phyloP scores from a whole-genome alignment of 208 protist genomes.

The Acanthamoeba culbertsoni region DNA sequence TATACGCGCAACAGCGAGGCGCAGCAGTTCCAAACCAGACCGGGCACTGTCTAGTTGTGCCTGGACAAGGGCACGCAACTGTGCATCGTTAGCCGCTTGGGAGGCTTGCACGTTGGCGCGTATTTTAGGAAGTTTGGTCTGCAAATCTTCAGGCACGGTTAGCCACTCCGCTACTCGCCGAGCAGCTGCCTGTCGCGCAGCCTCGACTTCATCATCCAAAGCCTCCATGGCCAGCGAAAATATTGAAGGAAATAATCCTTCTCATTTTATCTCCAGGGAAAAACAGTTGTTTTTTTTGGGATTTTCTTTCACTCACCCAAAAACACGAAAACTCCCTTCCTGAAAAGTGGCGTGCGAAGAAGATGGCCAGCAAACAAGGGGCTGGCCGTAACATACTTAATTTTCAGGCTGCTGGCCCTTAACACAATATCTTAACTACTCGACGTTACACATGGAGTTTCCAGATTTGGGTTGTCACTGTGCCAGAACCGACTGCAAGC shows the following conservation, averaged over 20 bases:
- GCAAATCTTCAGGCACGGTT: neutral
- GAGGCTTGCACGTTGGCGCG: neutral
- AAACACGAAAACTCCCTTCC: too few relatives aligned
- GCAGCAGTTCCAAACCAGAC: neutral
- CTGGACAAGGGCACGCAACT: slow-evolving; percentile 21
- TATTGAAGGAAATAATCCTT: neutral
- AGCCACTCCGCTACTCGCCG: slow-evolving; percentile 8
- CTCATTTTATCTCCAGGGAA: neutral
- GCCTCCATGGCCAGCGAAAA: neutral
- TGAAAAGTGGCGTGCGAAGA: too few relatives aligned
- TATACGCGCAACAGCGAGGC: neutral
- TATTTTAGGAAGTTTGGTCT: neutral
- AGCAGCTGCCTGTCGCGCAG: neutral
- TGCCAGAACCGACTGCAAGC: neutral
- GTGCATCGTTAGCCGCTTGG: neutral
- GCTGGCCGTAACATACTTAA: neutral
- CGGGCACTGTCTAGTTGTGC: neutral
- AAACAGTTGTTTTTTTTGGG: too few relatives aligned
- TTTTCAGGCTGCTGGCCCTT: neutral
- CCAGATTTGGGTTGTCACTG: slow-evolving; percentile 54
- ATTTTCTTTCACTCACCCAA: too few relatives aligned
- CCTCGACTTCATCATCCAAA: neutral
- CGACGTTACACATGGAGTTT: slow-evolving; percentile 42
- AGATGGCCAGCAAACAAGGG: too few relatives aligned
- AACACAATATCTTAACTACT: neutral